Evolutionary conservation across 2,329 filamentous ascomycete species (phyloP), one percentile per base, ranked within the genome.

Genomic region (Fusarium tanahbumbuense): DNA sequence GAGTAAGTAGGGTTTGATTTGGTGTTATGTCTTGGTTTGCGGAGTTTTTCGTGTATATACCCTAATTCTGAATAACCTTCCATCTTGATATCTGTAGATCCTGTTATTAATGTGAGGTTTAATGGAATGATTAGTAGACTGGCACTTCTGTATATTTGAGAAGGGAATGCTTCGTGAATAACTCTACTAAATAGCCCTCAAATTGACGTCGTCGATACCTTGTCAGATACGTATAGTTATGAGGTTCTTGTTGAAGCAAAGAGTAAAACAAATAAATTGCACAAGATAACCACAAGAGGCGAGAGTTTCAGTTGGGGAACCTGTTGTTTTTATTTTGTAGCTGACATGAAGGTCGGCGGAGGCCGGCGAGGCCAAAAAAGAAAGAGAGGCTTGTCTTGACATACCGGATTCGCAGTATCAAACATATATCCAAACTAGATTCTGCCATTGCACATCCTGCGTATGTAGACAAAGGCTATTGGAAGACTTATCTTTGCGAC

Each of bases 1-100:
- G 18, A 57, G 48, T 27, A 64, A 52, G 11, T 64, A 60, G 18
- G n/a, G 18, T 18, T 6, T 6, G 9, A 6, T 11, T 32, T 11
- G 16, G 2, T 4, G 16, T 41, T 4, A 10, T 34, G 47, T 22
- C 8, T 50, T 44, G 22, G 6, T 12, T 44, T 11, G 13, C 8
- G 18, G 48, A 52, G 48, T 52, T 52, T 4, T 6, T 23, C n/a
- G 48, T 27, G 48, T 40, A 34, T 10, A 37, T 40, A 52, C 32
- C 9, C 34, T 27, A 27, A 13, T 12, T 8, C 16, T 44, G 41
- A 8, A 52, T 15, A 5, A 40, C 40, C 23, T 27, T 49, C 10
- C 28, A 13, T 32, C 10, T 13, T 32, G 5, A 34, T 30, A 30
- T 23, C 15, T 44, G 22, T 16, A 18, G 22, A 44, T 23, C 1